Evolutionary conservation across 169 alveolate genomes (phyloP).

Genomic region (Plasmodium blacklocki): DNA sequence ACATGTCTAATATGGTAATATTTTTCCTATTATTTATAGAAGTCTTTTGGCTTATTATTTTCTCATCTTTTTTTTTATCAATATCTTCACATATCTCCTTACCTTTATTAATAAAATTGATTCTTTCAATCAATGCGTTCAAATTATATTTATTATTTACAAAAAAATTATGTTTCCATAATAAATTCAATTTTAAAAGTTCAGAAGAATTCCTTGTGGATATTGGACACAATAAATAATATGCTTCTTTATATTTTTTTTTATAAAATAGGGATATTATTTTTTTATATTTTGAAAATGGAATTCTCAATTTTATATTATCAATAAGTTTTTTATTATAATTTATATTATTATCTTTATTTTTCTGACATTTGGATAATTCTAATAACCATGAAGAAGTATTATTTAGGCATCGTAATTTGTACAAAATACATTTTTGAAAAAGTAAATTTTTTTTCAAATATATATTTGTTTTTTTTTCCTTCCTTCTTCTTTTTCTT

Average conservation of each 20-base stretch:
- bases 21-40: no score
- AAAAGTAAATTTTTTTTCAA: constrained; percentile 8
- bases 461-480: neutral
- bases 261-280: constrained; percentile 14
- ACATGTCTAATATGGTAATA: no score
- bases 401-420: constrained; percentile 55
- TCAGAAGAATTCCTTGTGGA: constrained; percentile 8
- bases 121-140: neutral
- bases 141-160: constrained; percentile 20
- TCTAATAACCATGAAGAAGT: constrained; percentile 49
- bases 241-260: constrained; percentile 62
- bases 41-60: no score
- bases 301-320: constrained; percentile 2
- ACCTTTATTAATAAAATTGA: no score
- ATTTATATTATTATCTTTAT: neutral
- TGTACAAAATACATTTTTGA: constrained; percentile 23
- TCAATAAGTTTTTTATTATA: neutral
- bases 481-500: neutral
- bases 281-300: constrained; percentile 25
- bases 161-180: constrained; percentile 28
- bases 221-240: constrained; percentile 7
- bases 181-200: neutral
- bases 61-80: no score
- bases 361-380: constrained; percentile 24
- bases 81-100: no score